Evolutionary conservation across 2,329 filamentous ascomycete genomes (phyloP), one percentile per base, ranked within the genome.

Genomic region (Ceratocystis cacaofunesta): DNA sequence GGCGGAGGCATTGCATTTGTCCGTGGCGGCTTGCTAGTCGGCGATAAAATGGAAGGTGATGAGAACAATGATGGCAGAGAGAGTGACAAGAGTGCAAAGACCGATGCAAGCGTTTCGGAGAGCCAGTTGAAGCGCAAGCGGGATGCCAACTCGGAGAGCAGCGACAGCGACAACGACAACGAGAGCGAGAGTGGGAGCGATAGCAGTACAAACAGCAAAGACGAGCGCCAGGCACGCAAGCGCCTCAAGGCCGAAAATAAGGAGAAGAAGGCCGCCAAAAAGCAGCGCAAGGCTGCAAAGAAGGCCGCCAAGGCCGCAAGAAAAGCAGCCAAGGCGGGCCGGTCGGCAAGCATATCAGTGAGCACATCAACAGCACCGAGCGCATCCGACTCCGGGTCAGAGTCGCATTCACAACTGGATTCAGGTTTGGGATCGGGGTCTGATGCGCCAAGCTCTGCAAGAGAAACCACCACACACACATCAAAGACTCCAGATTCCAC

Each of bases 1-100:
- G 66, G 66, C 15, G 91, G 91, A 0, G 80, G 82, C 8, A 89
- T 96, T 80, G 84, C 86, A 61, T 99, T 99, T 74, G 87, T 99
- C 28, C 85, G 81, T 67, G 94, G 90, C n/a, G 94, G 92, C 0
- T 81, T 91, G 66, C 73, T 84, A 41, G 78, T 66, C 2, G 66
- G 66, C 17, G 71, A 70, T 62, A 70, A 66, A 48, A 72, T 68
- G 25, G 69, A 72, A 1, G 19, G 5, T 15, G 19, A 52, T 5
- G 3, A 22, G 8, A 19, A 50, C 3, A 22, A n/a, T 57, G 66
- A 69, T 22, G 41, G 8, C 17, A 44, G 46, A 66, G 28, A 60
- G 28, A 25, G 6, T 5, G 32, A 61, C 10, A 28, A 44, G 6
- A 12, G n/a, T 5, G 28, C 5, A 5, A 44, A 50, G n/a, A n/a